phyloP scores from a whole-genome alignment of 345 rosid genomes.

The Hibiscus tridactylites region DNA sequence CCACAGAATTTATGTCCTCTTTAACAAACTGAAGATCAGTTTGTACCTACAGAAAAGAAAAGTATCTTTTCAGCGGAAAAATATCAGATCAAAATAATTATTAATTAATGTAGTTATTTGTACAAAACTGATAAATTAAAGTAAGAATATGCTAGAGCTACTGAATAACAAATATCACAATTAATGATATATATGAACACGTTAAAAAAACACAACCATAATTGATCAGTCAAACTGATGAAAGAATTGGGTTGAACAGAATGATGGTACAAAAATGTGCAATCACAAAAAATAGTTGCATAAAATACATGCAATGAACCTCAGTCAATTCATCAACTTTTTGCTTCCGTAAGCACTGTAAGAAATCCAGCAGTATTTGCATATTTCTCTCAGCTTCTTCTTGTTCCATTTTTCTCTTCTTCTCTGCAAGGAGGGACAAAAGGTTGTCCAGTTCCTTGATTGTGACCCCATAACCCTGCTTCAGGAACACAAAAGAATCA shows the following conservation, averaged over 20 bases:
- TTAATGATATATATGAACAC: neutral
- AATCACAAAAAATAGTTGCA: neutral
- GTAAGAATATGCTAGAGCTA: neutral
- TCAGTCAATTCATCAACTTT: slow-evolving; percentile 82
- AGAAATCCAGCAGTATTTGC: slow-evolving; percentile 89
- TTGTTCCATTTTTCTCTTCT: slow-evolving; percentile 91
- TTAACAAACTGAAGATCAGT: slow-evolving; percentile 79
- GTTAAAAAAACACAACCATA: neutral
- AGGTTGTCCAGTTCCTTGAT: slow-evolving; percentile 84
- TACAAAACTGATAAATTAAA: neutral
- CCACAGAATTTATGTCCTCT: slow-evolving; percentile 84
- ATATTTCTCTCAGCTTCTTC: slow-evolving; percentile 97
- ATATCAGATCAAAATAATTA: neutral
- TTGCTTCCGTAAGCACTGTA: slow-evolving; percentile 77
- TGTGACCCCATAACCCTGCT: slow-evolving; percentile 88
- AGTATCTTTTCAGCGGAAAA: neutral
- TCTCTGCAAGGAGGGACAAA: slow-evolving; percentile 65
- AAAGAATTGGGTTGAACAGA: neutral
- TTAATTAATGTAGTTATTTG: neutral
- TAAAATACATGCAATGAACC: slow-evolving; percentile 32
- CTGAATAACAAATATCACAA: slow-evolving; percentile 2
- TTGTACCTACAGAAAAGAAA: slow-evolving; percentile 45
- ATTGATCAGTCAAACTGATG: neutral
- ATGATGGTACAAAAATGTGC: neutral
- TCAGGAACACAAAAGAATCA: slow-evolving; percentile 26